These are phyloP conservation scores for Chlorella sp. DNA, from an alignment of 139 green algal species.

Conservation along the genomic window DNA sequence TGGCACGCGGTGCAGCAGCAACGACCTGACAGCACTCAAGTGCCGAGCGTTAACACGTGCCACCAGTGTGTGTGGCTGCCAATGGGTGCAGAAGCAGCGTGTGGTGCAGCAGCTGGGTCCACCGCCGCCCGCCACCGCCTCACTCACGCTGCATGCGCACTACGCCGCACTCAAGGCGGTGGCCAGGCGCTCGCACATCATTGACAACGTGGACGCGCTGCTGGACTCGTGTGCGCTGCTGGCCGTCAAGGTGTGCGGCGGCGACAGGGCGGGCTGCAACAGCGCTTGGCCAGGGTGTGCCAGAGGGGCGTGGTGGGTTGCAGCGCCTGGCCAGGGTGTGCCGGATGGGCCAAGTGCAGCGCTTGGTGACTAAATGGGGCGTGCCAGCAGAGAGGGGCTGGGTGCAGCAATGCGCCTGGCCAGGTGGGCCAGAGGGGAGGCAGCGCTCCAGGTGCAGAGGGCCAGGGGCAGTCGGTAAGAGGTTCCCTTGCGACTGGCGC, in stretches of 20 bases:
- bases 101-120: constrained; percentile 25
- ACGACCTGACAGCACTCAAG: background rate
- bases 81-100: constrained; percentile 12
- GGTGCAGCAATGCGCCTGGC: too few species aligned
- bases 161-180: constrained; percentile 17
- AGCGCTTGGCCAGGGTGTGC: too few species aligned
- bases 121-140: constrained; percentile 12
- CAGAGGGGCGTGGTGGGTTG: too few species aligned
- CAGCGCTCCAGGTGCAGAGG: too few species aligned
- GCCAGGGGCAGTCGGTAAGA: too few species aligned
- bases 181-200: background rate
- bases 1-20: background rate
- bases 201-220: constrained; percentile 16
- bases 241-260: constrained; percentile 24
- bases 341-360: too few species aligned
- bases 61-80: background rate
- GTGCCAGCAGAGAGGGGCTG: too few species aligned
- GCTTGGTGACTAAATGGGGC: too few species aligned
- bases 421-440: too few species aligned
- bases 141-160: constrained; percentile 20
- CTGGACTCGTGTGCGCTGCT: constrained; percentile 15
- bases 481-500: too few species aligned
- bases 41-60: background rate
- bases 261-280: too few species aligned
- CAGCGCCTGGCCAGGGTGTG: too few species aligned